Evolutionary conservation across 768 basidiomycete genomes (phyloP).

Genomic region (Pulveroboletus sp.): DNA sequence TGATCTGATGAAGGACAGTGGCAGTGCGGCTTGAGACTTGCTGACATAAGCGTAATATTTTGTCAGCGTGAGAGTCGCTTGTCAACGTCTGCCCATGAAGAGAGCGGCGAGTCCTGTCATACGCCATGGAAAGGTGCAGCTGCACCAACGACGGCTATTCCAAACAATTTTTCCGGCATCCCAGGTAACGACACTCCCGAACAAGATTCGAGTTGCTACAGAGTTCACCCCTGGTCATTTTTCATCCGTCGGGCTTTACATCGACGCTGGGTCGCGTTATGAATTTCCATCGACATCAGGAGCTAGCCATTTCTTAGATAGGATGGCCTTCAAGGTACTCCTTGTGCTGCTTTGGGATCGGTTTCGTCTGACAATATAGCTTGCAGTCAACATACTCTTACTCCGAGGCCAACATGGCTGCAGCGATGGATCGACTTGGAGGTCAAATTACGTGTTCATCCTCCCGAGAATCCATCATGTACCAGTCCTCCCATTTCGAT

Average conservation of each 20-base stretch:
- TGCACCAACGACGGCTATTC: slow-evolving; percentile 24
- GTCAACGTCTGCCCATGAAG: slow-evolving; percentile 33
- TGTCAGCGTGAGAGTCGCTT: slow-evolving; percentile 1
- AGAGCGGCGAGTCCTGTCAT: slow-evolving; percentile 35
- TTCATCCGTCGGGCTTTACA: slow-evolving; percentile 86
- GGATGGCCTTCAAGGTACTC: slow-evolving; percentile 93
- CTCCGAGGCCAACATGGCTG: slow-evolving; percentile 72
- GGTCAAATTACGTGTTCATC: slow-evolving; percentile 91
- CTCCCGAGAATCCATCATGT: slow-evolving; percentile 93
- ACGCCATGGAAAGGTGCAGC: slow-evolving; percentile 30
- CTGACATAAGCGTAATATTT: slow-evolving; percentile 3
- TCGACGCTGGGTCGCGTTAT: slow-evolving; percentile 91
- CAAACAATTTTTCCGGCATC: slow-evolving; percentile 34
- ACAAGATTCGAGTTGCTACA: slow-evolving; percentile 89
- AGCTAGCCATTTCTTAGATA: slow-evolving; percentile 87
- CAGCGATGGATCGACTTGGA: slow-evolving; percentile 76
- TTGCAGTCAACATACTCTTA: slow-evolving; percentile 68
- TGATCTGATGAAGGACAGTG: too few relatives aligned
- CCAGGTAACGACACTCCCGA: slow-evolving; percentile 80
- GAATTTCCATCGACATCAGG: slow-evolving; percentile 72
- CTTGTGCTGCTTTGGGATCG: not conserved
- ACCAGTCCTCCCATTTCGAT: slow-evolving; percentile 94
- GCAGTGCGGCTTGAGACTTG: too few relatives aligned
- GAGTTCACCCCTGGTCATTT: slow-evolving; percentile 92
- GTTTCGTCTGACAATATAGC: slow-evolving; percentile 3